Evolutionary conservation across 257 asterid genomes (phyloP).

Genomic region (Datura wrightii): DNA sequence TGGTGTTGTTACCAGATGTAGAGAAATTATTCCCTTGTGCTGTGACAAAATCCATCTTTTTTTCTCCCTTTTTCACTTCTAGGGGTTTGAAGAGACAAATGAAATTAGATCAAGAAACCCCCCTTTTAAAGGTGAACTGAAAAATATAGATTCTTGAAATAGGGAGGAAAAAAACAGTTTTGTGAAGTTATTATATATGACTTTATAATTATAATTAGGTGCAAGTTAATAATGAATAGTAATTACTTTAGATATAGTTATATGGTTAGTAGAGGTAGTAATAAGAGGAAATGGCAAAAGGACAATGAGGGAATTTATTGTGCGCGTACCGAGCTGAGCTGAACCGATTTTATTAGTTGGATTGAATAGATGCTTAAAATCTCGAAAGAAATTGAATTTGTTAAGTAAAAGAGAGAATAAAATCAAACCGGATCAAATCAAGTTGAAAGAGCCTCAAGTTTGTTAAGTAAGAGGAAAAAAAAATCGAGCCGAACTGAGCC

Average conservation of each 20-base stretch:
- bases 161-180: slow-evolving; percentile 3
- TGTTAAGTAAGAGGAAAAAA: neutral
- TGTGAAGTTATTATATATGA: neutral
- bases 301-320: slow-evolving; percentile 8
- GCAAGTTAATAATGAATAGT: neutral
- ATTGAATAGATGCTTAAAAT: neutral
- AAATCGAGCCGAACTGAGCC: neutral
- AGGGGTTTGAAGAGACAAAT: neutral
- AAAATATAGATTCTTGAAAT: neutral
- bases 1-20: neutral
- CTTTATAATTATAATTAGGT: neutral
- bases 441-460: neutral
- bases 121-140: neutral
- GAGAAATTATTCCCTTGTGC: neutral
- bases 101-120: too few relatives aligned
- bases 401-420: neutral
- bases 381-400: neutral
- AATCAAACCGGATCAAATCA: neutral
- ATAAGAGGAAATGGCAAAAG: neutral
- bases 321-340: neutral
- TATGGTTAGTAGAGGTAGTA: slow-evolving; percentile 10
- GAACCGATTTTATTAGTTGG: neutral
- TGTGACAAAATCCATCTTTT: slow-evolving; percentile 11
- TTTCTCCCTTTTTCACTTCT: too few relatives aligned
- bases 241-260: slow-evolving; percentile 18